Evolutionary conservation across 345 rosid species (phyloP).

Genomic region (Litchi chinensis): DNA sequence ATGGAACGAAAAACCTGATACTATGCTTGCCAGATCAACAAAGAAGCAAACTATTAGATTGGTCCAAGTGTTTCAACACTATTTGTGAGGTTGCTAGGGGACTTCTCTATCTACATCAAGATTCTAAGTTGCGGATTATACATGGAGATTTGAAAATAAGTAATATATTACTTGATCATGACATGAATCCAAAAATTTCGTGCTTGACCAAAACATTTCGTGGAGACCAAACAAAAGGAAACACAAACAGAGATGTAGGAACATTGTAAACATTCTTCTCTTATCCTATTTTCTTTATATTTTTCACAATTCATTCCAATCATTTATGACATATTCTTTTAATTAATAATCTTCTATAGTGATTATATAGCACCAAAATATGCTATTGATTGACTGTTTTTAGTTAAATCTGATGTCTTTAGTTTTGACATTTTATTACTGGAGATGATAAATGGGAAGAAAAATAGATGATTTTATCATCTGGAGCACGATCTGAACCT

Average conservation of each 20-base stretch:
- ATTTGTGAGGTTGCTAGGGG: slow-evolving; percentile 43
- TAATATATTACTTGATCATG: slow-evolving; percentile 36
- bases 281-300: background rate
- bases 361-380: slow-evolving; percentile 50
- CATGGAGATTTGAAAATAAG: slow-evolving; percentile 41
- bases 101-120: slow-evolving; percentile 46
- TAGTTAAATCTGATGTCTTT: slow-evolving; percentile 46
- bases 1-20: background rate
- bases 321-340: background rate
- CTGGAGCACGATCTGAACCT: slow-evolving; percentile 23
- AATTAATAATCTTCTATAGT: slow-evolving; percentile 17
- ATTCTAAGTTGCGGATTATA: slow-evolving; percentile 38
- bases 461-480: slow-evolving; percentile 37
- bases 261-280: slow-evolving; percentile 35
- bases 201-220: slow-evolving; percentile 40
- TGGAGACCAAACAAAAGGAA: slow-evolving; percentile 36
- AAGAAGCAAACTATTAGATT: slow-evolving; percentile 28
- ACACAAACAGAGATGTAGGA: slow-evolving; percentile 43
- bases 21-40: slow-evolving; percentile 23
- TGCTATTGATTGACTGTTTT: slow-evolving; percentile 43
- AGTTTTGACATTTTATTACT: slow-evolving; percentile 43
- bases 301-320: background rate
- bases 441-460: slow-evolving; percentile 42
- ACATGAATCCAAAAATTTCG: slow-evolving; percentile 40
- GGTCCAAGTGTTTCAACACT: slow-evolving; percentile 37